A percentile compares a stretch with the other conserved stretches of the same genome.
Conservation (phyloP, 179 eudicot species). For the Sideroxylon spinosum region DNA sequence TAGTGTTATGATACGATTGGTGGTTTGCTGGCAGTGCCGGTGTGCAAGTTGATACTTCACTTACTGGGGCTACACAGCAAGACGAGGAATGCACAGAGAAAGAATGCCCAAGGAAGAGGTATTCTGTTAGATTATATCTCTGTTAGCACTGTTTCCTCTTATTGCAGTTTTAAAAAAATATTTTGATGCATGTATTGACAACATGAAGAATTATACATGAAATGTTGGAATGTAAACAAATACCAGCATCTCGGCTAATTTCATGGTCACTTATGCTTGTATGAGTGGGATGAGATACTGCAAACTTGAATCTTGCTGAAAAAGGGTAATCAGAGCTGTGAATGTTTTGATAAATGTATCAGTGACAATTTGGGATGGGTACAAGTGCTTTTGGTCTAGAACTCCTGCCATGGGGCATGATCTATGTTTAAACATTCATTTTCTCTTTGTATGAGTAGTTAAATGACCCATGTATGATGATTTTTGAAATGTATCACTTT, state of each 20-base stretch:
- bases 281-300: background rate
- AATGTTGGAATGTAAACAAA: background rate
- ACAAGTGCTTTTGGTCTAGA: background rate
- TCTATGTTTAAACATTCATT: background rate
- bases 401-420: background rate
- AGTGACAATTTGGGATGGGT: background rate
- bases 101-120: conserved; percentile 46
- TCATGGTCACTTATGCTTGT: background rate
- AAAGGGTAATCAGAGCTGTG: background rate
- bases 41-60: conserved; percentile 27
- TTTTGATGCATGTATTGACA: background rate
- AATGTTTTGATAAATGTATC: background rate
- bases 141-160: background rate
- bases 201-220: background rate
- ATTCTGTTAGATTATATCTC: conserved; percentile 4
- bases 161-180: background rate
- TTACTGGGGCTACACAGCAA: conserved; percentile 21
- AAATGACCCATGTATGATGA: background rate
- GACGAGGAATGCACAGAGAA: conserved; percentile 28
- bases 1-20: background rate
- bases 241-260: background rate
- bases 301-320: background rate
- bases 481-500: background rate
- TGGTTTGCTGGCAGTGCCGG: conserved; percentile 26
- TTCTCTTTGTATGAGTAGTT: background rate